These are phyloP conservation scores for Candida dubliniensis DNA, from an alignment of 1,139 yeast species.

Conservation along the genomic window DNA sequence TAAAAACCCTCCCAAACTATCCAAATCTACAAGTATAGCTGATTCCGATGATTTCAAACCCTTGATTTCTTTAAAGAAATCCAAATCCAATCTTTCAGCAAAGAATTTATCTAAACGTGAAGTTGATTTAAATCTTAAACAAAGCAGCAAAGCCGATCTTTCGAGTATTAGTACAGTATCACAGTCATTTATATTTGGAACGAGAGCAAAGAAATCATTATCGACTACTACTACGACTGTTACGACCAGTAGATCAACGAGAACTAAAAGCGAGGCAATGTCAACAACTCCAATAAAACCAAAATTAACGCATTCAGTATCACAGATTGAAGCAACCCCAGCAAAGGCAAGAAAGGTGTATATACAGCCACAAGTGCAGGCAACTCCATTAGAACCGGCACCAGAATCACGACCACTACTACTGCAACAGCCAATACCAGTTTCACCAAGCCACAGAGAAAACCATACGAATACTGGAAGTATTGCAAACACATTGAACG, in stretches of 20 bases:
- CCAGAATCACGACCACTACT: not conserved
- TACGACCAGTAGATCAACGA: not conserved
- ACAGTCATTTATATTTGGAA: conserved; percentile 26
- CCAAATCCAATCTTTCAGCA: conserved; percentile 41
- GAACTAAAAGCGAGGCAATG: conserved; percentile 17
- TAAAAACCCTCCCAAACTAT: conserved; percentile 11
- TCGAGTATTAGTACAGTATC: not conserved
- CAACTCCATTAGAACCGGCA: conserved; percentile 9
- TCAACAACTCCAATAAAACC: conserved; percentile 27
- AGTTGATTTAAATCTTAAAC: conserved; percentile 36
- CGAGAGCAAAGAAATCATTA: conserved; percentile 25
- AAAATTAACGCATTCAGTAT: conserved; percentile 15
- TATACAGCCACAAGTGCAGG: conserved; percentile 5
- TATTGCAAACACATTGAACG: too few species aligned
- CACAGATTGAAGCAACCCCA: conserved; percentile 34
- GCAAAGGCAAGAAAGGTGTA: conserved; percentile 4
- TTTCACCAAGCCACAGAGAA: too few species aligned
- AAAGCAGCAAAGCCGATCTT: conserved; percentile 1
- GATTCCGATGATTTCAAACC: conserved; percentile 26
- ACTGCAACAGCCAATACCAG: not conserved
- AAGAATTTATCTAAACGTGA: conserved; percentile 45
- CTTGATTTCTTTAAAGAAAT: conserved; percentile 36
- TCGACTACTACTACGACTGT: conserved; percentile 9
- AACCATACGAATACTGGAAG: too few species aligned
- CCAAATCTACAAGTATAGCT: conserved; percentile 9